Evolutionary conservation across 805 yeast genomes (phyloP).

Genomic region (Dipodascus albidus): DNA sequence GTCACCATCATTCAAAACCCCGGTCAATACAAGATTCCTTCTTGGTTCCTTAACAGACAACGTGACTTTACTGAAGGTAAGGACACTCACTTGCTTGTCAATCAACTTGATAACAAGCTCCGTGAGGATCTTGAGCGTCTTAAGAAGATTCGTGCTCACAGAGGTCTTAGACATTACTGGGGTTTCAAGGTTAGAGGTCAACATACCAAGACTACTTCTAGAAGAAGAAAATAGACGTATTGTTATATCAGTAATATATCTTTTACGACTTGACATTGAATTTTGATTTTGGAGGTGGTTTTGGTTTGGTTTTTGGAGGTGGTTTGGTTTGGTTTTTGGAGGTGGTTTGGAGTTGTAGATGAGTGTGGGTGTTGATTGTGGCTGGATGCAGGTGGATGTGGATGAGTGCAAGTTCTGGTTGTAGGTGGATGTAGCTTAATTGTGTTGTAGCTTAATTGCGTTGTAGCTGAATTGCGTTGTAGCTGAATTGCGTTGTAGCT

Average conservation of each 20-base stretch:
- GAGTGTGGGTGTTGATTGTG: too few species aligned
- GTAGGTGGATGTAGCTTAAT: too few species aligned
- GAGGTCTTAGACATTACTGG: constrained; percentile 99
- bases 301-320: too few species aligned
- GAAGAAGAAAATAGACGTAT: constrained; percentile 50
- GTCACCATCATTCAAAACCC: constrained; percentile 99
- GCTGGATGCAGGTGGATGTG: too few species aligned
- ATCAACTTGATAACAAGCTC: constrained; percentile 97
- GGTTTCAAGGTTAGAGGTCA: constrained; percentile 99
- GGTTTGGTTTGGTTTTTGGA: too few species aligned
- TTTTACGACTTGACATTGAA: too few species aligned
- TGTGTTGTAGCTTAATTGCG: too few species aligned
- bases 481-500: too few species aligned
- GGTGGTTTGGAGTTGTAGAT: background rate
- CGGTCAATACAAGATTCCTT: constrained; percentile 97
- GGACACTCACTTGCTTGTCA: constrained; percentile 97
- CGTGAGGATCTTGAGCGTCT: constrained; percentile 99
- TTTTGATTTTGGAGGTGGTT: too few species aligned
- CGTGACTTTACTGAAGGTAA: constrained; percentile 97
- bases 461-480: too few species aligned
- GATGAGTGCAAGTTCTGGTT: too few species aligned
- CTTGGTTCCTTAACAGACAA: constrained; percentile 99
- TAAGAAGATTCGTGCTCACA: constrained; percentile 99
- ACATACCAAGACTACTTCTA: constrained; percentile 99
- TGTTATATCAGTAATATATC: background rate